Evolutionary conservation across 306 rosid species (phyloP).

Genomic region (Vicia villosa): DNA sequence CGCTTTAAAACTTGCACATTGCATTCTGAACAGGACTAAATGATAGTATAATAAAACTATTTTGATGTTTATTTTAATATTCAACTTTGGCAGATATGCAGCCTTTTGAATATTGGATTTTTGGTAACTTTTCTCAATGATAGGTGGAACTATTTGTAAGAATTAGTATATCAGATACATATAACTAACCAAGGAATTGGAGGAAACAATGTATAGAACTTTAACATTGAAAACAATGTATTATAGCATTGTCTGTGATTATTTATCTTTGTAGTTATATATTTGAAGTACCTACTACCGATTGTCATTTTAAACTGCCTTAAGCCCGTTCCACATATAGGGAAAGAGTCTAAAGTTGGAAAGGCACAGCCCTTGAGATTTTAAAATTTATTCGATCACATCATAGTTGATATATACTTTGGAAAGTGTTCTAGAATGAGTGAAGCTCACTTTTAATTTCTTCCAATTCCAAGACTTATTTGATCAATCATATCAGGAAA

Average conservation of each 20-base stretch:
- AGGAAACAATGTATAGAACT: not conserved
- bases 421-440: slow-evolving; percentile 9
- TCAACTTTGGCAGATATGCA: not conserved
- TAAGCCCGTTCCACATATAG: slow-evolving; percentile 23
- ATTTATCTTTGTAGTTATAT: not conserved
- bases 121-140: not conserved
- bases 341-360: slow-evolving; percentile 17
- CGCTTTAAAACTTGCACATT: not conserved
- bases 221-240: no score
- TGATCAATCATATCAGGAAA: not conserved
- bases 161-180: not conserved
- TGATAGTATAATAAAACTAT: not conserved
- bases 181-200: not conserved
- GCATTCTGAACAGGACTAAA: not conserved
- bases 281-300: not conserved
- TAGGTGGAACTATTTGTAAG: not conserved
- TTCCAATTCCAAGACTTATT: slow-evolving; percentile 2
- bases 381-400: slow-evolving; percentile 9
- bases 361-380: slow-evolving; percentile 23
- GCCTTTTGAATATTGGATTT: not conserved
- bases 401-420: slow-evolving; percentile 10
- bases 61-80: not conserved
- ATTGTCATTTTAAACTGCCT: slow-evolving; percentile 2
- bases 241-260: not conserved
- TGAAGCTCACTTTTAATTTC: slow-evolving; percentile 2